A percentile compares a stretch with the other conserved stretches of the same genome.
phyloP scores from a whole-genome alignment of 2,329 filamentous ascomycete species.

The Paraphoma sp. region DNA sequence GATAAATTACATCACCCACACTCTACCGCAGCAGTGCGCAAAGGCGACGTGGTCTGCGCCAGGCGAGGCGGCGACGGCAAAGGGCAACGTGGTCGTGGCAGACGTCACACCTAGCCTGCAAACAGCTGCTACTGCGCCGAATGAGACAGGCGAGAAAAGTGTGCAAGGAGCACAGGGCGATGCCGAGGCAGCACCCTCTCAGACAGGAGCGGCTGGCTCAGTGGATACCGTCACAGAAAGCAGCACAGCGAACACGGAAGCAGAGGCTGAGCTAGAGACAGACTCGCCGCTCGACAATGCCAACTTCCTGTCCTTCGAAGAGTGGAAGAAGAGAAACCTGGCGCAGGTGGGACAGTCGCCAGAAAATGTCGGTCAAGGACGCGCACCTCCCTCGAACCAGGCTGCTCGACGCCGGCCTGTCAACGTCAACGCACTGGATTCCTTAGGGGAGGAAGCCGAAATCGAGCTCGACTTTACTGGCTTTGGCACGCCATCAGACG shows the following conservation, averaged over 20 bases:
- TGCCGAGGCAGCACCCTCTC: conserved; percentile 3
- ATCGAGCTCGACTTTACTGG: conserved; percentile 76
- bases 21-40: conserved; percentile 76
- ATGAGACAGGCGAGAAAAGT: conserved; percentile 11
- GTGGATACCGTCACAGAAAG: conserved; percentile 7
- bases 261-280: conserved; percentile 63
- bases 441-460: conserved; percentile 85
- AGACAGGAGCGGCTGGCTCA: conserved; percentile 11
- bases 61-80: conserved; percentile 14
- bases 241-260: conserved; percentile 23
- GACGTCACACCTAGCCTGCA: conserved; percentile 16
- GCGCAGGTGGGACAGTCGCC: conserved; percentile 82
- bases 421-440: conserved; percentile 73
- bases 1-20: conserved; percentile 83
- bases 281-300: conserved; percentile 75
- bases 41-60: conserved; percentile 63
- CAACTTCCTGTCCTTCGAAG: conserved; percentile 94
- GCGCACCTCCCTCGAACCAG: conserved; percentile 52
- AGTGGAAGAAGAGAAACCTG: conserved; percentile 96
- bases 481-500: conserved; percentile 57
- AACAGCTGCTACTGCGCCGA: conserved; percentile 12
- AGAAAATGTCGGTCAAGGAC: conserved; percentile 67
- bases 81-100: conserved; percentile 16
- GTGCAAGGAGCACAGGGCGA: conserved; percentile 8
- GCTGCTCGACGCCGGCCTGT: conserved; percentile 60